Percentiles rank a stretch among this genome's conserved stretches.
These are phyloP conservation scores for Verticillium klebahnii DNA, from an alignment of 2,329 filamentous ascomycete species.

Conservation along the genomic window DNA sequence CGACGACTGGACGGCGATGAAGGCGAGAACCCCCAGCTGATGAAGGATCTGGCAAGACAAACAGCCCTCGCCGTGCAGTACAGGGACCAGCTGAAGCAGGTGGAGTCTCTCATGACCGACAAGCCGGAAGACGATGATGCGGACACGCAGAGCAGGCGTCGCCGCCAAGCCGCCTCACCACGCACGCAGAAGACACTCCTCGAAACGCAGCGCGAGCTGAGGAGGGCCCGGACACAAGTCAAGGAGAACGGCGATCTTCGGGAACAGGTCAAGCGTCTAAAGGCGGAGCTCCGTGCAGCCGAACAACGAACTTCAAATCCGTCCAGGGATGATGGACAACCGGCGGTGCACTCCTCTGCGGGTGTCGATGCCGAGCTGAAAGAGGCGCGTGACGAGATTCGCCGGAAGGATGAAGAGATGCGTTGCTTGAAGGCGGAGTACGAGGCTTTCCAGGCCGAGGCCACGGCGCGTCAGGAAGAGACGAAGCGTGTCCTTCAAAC, in stretches of 20 bases:
- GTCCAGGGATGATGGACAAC: background rate
- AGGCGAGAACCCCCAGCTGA: slow-evolving; percentile 40
- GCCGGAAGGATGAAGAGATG: slow-evolving; percentile 45
- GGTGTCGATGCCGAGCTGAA: slow-evolving; percentile 28
- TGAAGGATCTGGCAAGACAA: slow-evolving; percentile 52
- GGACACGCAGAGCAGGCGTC: slow-evolving; percentile 24
- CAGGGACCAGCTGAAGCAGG: slow-evolving; percentile 53
- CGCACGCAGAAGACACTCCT: slow-evolving; percentile 45
- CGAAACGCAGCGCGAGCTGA: slow-evolving; percentile 50
- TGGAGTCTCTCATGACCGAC: slow-evolving; percentile 46
- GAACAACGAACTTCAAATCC: slow-evolving; percentile 33
- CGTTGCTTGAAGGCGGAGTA: slow-evolving; percentile 46
- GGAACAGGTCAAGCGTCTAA: slow-evolving; percentile 48
- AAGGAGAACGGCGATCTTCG: slow-evolving; percentile 47
- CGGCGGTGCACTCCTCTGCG: background rate
- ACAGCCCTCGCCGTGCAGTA: slow-evolving; percentile 55
- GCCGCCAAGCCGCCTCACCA: slow-evolving; percentile 38
- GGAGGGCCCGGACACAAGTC: slow-evolving; percentile 48
- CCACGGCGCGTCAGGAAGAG: slow-evolving; percentile 49
- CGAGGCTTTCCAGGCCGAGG: slow-evolving; percentile 47
- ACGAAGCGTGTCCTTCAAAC: slow-evolving; percentile 50
- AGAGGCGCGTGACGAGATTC: slow-evolving; percentile 36
- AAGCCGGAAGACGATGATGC: slow-evolving; percentile 26
- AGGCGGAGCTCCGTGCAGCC: slow-evolving; percentile 41
- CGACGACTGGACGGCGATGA: slow-evolving; percentile 31